Conservation (phyloP, 2,329 filamentous ascomycete species). For the Phaeoacremonium minimum region DNA sequence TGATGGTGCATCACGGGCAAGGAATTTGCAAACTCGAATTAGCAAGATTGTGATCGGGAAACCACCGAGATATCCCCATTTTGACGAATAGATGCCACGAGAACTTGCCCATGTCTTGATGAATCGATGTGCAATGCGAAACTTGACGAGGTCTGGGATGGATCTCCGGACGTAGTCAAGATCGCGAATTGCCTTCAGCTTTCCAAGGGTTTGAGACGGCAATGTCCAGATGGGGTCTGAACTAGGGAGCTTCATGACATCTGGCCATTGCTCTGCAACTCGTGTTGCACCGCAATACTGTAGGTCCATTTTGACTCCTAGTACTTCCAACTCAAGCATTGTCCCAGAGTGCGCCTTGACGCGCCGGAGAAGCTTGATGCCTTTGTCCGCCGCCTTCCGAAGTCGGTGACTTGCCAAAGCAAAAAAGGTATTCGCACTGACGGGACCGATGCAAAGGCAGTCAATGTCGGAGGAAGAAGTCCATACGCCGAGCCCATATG, state of each 20-base stretch:
- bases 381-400: slow-evolving; percentile 34
- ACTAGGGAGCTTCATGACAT: slow-evolving; percentile 39
- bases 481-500: slow-evolving; percentile 61
- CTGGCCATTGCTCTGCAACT: slow-evolving; percentile 49
- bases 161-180: slow-evolving; percentile 55
- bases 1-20: slow-evolving; percentile 28
- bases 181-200: slow-evolving; percentile 62
- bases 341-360: slow-evolving; percentile 55
- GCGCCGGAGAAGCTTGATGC: slow-evolving; percentile 48
- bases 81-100: slow-evolving; percentile 60
- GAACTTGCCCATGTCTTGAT: slow-evolving; percentile 59
- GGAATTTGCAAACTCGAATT: slow-evolving; percentile 53
- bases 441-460: slow-evolving; percentile 59
- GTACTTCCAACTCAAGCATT: slow-evolving; percentile 61
- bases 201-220: slow-evolving; percentile 50
- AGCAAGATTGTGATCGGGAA: slow-evolving; percentile 62
- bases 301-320: slow-evolving; percentile 55
- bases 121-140: slow-evolving; percentile 53
- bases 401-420: slow-evolving; percentile 51
- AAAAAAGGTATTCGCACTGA: slow-evolving; percentile 59
- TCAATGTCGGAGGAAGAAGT: slow-evolving; percentile 58
- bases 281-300: slow-evolving; percentile 60
- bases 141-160: slow-evolving; percentile 53
- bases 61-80: slow-evolving; percentile 61
- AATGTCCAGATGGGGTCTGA: slow-evolving; percentile 52